These are phyloP conservation scores for Dictyophora rubrovolvata DNA, from an alignment of 768 basidiomycete species.

Conservation along the genomic window DNA sequence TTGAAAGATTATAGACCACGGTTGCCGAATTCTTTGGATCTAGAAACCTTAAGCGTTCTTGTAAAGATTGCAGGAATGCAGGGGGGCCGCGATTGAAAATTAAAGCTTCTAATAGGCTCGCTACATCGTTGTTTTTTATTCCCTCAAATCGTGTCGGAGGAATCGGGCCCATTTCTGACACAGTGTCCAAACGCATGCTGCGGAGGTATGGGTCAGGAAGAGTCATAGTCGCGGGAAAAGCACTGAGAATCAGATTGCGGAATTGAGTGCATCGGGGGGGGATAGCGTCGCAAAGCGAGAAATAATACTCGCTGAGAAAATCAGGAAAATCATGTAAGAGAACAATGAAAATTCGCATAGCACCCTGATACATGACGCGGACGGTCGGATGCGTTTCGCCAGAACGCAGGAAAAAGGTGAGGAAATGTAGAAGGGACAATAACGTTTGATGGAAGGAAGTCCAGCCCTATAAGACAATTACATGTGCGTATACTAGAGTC, in stretches of 20 bases:
- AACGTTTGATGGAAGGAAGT: constrained; percentile 91
- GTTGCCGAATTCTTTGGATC: constrained; percentile 31
- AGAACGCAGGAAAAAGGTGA: constrained; percentile 81
- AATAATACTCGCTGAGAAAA: constrained; percentile 94
- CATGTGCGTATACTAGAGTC: background rate
- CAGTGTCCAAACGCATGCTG: constrained; percentile 59
- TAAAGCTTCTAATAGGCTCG: constrained; percentile 72
- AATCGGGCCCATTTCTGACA: constrained; percentile 86
- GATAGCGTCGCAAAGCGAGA: constrained; percentile 88
- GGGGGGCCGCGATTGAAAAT: constrained; percentile 66
- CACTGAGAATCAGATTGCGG: constrained; percentile 91
- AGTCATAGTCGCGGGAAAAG: constrained; percentile 73
- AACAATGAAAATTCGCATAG: constrained; percentile 83
- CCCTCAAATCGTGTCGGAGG: constrained; percentile 87
- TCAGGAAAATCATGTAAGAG: constrained; percentile 98
- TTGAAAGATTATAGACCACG: constrained; percentile 74
- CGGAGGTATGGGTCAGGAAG: constrained; percentile 84
- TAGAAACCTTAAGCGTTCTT: constrained; percentile 58
- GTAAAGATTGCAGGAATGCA: constrained; percentile 65
- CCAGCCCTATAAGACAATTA: constrained; percentile 56
- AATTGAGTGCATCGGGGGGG: constrained; percentile 91
- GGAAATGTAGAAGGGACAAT: constrained; percentile 89
- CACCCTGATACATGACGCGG: constrained; percentile 81
- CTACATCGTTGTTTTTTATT: constrained; percentile 72
- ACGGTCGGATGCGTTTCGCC: constrained; percentile 72